These are phyloP conservation scores for Oemleria cerasiformis DNA, from an alignment of 306 rosid genomes.

Conservation along the genomic window DNA sequence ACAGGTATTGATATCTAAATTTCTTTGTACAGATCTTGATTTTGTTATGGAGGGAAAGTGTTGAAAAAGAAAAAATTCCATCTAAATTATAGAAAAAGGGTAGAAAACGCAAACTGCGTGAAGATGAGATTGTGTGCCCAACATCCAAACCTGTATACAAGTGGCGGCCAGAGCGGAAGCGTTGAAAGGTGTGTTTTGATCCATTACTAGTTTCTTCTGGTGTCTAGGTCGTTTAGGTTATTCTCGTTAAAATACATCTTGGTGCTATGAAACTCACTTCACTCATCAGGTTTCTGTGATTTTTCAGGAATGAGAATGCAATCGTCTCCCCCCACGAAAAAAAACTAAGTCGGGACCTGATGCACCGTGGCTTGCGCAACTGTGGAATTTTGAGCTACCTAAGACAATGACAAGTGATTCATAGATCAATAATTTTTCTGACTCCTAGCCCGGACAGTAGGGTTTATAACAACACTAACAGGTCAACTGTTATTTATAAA, in stretches of 20 bases:
- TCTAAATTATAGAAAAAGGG: conserved; percentile 46
- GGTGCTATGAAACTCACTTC: background rate
- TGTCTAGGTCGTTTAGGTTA: background rate
- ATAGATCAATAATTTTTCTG: background rate
- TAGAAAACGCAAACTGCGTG: conserved; percentile 69
- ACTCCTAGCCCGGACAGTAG: background rate
- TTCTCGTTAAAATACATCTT: background rate
- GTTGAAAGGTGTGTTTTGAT: conserved; percentile 30
- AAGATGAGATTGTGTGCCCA: conserved; percentile 64
- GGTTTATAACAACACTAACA: background rate
- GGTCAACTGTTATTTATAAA: background rate
- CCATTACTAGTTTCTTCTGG: background rate
- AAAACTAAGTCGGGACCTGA: background rate
- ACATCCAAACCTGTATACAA: conserved; percentile 60
- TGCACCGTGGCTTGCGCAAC: background rate
- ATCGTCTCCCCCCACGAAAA: background rate
- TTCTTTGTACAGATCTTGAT: background rate
- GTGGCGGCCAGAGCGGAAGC: conserved; percentile 80
- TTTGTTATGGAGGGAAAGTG: background rate
- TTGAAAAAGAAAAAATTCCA: background rate
- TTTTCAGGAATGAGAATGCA: background rate
- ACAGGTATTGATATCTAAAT: conserved; percentile 45
- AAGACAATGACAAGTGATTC: background rate
- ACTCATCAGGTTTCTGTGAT: background rate
- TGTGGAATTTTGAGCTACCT: background rate